A percentile compares a stretch with the other conserved stretches of the same genome.
phyloP scores from a whole-genome alignment of 176 grass and related monocot species.

The Aegilops umbellulata region DNA sequence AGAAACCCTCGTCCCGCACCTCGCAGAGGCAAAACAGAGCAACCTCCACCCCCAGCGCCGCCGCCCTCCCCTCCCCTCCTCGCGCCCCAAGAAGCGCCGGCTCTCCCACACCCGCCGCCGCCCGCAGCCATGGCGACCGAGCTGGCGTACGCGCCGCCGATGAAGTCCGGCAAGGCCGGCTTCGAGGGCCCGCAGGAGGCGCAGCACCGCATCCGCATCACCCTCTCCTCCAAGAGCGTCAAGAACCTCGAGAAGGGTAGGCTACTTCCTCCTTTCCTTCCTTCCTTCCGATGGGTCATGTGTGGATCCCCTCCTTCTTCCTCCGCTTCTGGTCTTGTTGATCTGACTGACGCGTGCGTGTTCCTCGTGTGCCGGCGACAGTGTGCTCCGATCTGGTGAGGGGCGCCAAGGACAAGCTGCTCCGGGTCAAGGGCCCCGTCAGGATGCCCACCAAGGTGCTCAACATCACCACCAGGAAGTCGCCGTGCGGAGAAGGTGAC shows the following conservation, averaged over 20 bases:
- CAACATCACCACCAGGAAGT: slow-evolving; percentile 67
- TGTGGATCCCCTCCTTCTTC: too few species aligned
- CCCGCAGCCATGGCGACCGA: slow-evolving; percentile 41
- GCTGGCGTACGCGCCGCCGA: slow-evolving; percentile 43
- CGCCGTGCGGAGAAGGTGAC: slow-evolving; percentile 59
- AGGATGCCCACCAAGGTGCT: slow-evolving; percentile 68
- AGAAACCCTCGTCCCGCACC: not conserved
- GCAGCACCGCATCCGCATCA: slow-evolving; percentile 57
- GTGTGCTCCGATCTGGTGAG: slow-evolving; percentile 51
- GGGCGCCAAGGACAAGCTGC: slow-evolving; percentile 45
- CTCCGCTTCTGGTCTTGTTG: not conserved
- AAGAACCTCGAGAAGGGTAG: slow-evolving; percentile 60
- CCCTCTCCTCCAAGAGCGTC: slow-evolving; percentile 59
- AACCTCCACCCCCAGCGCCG: slow-evolving; percentile 4
- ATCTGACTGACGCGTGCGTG: not conserved
- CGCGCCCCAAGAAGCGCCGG: slow-evolving; percentile 5
- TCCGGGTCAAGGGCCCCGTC: slow-evolving; percentile 48
- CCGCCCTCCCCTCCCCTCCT: not conserved
- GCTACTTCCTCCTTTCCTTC: too few species aligned
- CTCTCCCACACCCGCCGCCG: not conserved
- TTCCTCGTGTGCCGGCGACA: not conserved
- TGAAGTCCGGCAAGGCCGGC: slow-evolving; percentile 44
- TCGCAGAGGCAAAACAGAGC: slow-evolving; percentile 9
- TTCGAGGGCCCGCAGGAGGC: slow-evolving; percentile 29
- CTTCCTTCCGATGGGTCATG: not conserved